Evolutionary conservation across 2,329 filamentous ascomycete species (phyloP), one percentile per base, ranked within the genome.

Genomic region (Orbilia javanica): DNA sequence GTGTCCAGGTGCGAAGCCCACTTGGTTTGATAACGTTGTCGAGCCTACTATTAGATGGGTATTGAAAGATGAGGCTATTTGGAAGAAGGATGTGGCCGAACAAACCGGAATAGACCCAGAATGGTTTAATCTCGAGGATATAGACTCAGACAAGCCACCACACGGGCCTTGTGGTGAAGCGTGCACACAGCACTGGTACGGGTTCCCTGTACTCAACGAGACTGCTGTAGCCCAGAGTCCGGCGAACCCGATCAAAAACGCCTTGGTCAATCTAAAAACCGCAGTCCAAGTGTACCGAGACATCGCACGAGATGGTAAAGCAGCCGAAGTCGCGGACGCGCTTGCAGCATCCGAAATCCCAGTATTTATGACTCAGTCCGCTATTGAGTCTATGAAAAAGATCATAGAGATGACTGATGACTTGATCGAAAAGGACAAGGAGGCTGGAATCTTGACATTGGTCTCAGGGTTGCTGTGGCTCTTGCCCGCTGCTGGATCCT

Each of bases 301-400:
- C 46, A 46, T 46, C 27, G 55, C 42, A 20, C 31, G 36, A 6
- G 55, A 63, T 6, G 68, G 15, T n/a, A 36, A 34, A 15, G 29
- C 42, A 13, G 20, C n/a, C n/a, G 48, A 69, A n/a, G 36, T 57
- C 7, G n/a, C 8, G 7, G 65, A 69, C 31, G 39, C 44, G 4
- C 22, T 53, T 8, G 46, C 48, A 2, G 65, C 68, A 1, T 63
- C 68, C 8, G 68, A 64, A 20, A 6, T 71, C 8, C 55, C 55
- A 15, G 68, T 71, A 8, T 71, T 64, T 18, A 71, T 71, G 42
- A 50, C 55, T 6, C 36, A 63, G 29, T 20, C 27, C 6, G 68
- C 55, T 4, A 27, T 71, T 15, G 15, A 71, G 6, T 22, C 20
- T 13, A 71, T 71, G 68, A 27, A 29, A 46, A 18, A 39, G 5